Conservation (phyloP, 768 basidiomycete species). For the Boletus rubropictus region DNA sequence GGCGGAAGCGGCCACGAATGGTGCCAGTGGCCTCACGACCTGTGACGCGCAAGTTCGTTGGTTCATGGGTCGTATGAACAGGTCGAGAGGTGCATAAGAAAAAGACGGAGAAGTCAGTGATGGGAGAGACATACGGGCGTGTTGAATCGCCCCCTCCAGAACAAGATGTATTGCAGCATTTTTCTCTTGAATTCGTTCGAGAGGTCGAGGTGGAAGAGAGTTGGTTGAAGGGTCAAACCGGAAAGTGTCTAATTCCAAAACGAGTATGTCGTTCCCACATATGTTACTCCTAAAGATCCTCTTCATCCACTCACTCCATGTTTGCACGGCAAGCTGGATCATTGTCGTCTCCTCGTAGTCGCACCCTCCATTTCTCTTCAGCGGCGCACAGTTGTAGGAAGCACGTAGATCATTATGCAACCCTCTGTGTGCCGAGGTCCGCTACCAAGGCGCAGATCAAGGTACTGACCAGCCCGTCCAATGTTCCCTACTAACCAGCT, state of each 20-base stretch:
- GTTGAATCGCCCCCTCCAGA: constrained; percentile 27
- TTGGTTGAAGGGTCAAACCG: constrained; percentile 21
- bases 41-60: constrained; percentile 21
- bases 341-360: not conserved
- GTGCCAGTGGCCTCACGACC: constrained; percentile 73
- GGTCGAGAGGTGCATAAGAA: not conserved
- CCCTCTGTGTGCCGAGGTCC: constrained; percentile 22
- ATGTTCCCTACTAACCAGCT: not conserved
- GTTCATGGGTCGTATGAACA: not conserved
- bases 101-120: not conserved
- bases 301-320: too few species aligned
- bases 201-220: not conserved
- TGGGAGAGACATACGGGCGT: constrained; percentile 20
- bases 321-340: not conserved
- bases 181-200: constrained; percentile 1
- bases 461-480: constrained; percentile 8
- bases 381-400: constrained; percentile 8
- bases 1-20: constrained; percentile 63
- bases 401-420: constrained; percentile 25
- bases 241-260: constrained; percentile 1
- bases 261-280: constrained; percentile 22
- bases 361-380: constrained; percentile 19
- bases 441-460: constrained; percentile 33
- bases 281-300: constrained; percentile 10
- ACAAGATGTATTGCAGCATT: constrained; percentile 23